Evolutionary conservation across 257 asterid species (phyloP), one percentile per base, ranked within the genome.

Genomic region (Fraxinus americana): DNA sequence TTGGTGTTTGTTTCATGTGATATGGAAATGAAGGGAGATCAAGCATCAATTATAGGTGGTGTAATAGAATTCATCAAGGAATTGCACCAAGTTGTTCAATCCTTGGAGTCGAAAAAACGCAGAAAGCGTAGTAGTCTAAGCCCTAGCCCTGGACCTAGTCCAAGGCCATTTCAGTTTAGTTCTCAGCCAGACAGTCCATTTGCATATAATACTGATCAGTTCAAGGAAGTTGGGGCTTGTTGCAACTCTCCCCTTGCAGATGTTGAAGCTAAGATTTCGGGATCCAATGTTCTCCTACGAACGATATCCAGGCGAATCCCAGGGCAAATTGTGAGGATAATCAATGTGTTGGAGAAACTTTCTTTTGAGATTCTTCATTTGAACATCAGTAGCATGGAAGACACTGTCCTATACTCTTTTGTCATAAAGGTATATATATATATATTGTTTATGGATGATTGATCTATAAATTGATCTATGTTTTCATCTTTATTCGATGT

Each of bases 51-150:
- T 4, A 89, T 96, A 74, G 96, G 96, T 19, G 99, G 99, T 5
- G 99, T 87, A 52, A 78, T 96, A 29, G 99, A 96, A 25, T 96
- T 93, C 92, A 91, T 96, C 83, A 96, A 93, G 89, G 99, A 96
- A 75, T 79, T 96, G 83, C 99, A 96, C 82, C 97, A 87, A 79
- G 91, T 93, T 27, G 77, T 81, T 14, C 92, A 92, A 79, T 87
- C 98, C 38, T 71, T 96, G 74, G 98, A 96, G 87, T 90, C 94
- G 1, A 90, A 89, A 77, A 96, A 93, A 76, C 67, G 89, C 45
- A 76, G 97, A 82, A 93, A 86, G 85, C 88, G 86, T 54, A 54
- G 65, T 5, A 19, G 86, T 71, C 69, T 87, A 34, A 92, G 95
- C 87, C 92, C 94, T 27, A 89, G 92, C 65, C 94, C 91, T 2